Base-by-base conservation (phyloP, 1,284 basidiomycete genomes). In the Filobasidium uniguttulatum region DNA sequence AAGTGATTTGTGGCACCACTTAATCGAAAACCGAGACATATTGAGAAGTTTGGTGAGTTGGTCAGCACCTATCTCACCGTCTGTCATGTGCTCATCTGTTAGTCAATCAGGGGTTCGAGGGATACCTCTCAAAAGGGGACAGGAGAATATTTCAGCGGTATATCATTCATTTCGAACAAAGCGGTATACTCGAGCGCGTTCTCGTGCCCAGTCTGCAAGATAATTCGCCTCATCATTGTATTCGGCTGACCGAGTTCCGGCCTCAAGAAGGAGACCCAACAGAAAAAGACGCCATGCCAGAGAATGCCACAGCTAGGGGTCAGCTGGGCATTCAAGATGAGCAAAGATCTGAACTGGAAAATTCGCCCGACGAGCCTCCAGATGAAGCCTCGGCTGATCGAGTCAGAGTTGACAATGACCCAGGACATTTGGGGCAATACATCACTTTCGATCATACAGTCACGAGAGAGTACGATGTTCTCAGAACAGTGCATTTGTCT, bases 191-290 rank as follows among this genome's bases (percentile, higher is more conserved):
- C 36, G 53, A 55, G 28, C 34, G 47, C 29, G 49, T 55, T 23
- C 33, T 44, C 9, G 49, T 52, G 6, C 46, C 53, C 25, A 31
- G 33, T 4, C 8, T 22, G n/a, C 26, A 45, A 43, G 41, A 34
- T n/a, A 35, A 38, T n/a, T 46, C 35, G 14, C 35, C 35, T 28
- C 45, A 46, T 29, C 38, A 50, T 10, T 55, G 53, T 34, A 22
- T 55, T 9, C 33, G 53, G 26, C 41, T 55, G n/a, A 46, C 53
- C 8, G 49, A 55, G 37, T 52, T 52, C 30, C 46, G 53, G 20
- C 49, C 53, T 4, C 38, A 44, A 10, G 34, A 43, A 0, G 23
- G 41, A 12, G 51, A 53, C n/a, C 31, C 41, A 9, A 46, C 52
- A 25, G 50, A 49, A 19, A 47, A 41, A 3, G 37, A 46, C 30